phyloP scores from a whole-genome alignment of 352 stramenopile species.

The Pythium dissotocum region DNA sequence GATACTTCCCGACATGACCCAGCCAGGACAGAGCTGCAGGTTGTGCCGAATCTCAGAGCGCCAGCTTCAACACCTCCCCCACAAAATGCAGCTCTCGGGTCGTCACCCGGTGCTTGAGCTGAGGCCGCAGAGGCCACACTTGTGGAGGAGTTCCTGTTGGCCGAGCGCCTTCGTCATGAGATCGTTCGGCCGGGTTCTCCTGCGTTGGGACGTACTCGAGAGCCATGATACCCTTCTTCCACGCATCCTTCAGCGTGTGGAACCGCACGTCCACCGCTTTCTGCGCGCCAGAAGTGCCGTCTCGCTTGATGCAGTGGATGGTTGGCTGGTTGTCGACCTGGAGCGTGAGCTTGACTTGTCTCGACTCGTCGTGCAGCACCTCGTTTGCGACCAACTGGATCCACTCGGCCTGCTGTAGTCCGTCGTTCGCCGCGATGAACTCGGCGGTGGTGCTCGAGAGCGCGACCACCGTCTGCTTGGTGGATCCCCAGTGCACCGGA shows the following conservation, averaged over 20 bases:
- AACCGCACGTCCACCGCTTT: slow-evolving; percentile 30
- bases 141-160: background rate
- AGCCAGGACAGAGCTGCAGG: too few relatives aligned
- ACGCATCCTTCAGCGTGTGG: slow-evolving; percentile 19
- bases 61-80: too few relatives aligned
- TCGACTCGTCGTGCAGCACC: background rate
- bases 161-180: slow-evolving; percentile 24
- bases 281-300: background rate
- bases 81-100: background rate
- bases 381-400: slow-evolving; percentile 8
- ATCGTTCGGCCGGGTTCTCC: slow-evolving; percentile 20
- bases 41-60: too few relatives aligned
- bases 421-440: slow-evolving; percentile 19
- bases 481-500: slow-evolving; percentile 16
- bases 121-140: slow-evolving; percentile 13
- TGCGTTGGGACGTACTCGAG: slow-evolving; percentile 22
- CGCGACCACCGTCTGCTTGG: slow-evolving; percentile 29
- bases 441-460: slow-evolving; percentile 25
- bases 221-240: slow-evolving; percentile 11
- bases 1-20: too few relatives aligned
- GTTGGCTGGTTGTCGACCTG: slow-evolving; percentile 4
- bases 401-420: slow-evolving; percentile 4
- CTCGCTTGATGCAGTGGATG: slow-evolving; percentile 3
- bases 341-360: background rate
- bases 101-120: background rate